phyloP scores from a whole-genome alignment of 108 stramenopile genomes.

The Cafeteria roenbergensis region DNA sequence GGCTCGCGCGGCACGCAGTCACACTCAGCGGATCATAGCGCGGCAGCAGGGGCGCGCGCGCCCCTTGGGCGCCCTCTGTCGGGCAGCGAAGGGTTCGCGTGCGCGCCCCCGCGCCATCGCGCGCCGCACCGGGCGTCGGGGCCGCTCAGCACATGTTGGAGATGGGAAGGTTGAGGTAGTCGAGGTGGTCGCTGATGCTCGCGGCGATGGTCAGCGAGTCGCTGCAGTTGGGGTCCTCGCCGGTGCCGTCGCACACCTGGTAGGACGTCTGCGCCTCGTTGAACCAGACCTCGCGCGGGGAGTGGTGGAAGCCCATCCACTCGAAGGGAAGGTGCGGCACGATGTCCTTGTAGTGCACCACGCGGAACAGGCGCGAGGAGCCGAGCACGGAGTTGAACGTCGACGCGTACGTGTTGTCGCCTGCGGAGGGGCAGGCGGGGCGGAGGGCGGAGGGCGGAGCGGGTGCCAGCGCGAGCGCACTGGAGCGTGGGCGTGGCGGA shows the following conservation, averaged over 20 bases:
- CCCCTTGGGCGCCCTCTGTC: too few relatives aligned
- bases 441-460: too few relatives aligned
- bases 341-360: slow-evolving; percentile 24
- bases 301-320: slow-evolving; percentile 22
- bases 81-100: too few relatives aligned
- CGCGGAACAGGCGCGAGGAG: slow-evolving; percentile 10
- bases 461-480: too few relatives aligned
- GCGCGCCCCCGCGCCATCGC: not conserved
- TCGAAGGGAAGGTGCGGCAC: slow-evolving; percentile 21
- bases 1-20: too few relatives aligned
- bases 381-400: too few relatives aligned
- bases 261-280: slow-evolving; percentile 9
- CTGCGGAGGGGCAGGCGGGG: too few relatives aligned
- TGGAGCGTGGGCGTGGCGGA: too few relatives aligned
- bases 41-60: too few relatives aligned
- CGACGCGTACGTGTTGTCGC: too few relatives aligned
- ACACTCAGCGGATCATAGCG: too few relatives aligned
- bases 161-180: slow-evolving; percentile 1
- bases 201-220: not conserved
- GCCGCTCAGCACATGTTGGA: not conserved
- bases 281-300: slow-evolving; percentile 22
- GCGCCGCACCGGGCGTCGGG: too few relatives aligned
- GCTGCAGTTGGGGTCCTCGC: slow-evolving; percentile 17
- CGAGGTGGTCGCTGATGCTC: not conserved
- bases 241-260: slow-evolving; percentile 10